A percentile compares a stretch with the other conserved stretches of the same genome.
Conservation (phyloP, 768 basidiomycete genomes). For the Naematelia encephala region DNA sequence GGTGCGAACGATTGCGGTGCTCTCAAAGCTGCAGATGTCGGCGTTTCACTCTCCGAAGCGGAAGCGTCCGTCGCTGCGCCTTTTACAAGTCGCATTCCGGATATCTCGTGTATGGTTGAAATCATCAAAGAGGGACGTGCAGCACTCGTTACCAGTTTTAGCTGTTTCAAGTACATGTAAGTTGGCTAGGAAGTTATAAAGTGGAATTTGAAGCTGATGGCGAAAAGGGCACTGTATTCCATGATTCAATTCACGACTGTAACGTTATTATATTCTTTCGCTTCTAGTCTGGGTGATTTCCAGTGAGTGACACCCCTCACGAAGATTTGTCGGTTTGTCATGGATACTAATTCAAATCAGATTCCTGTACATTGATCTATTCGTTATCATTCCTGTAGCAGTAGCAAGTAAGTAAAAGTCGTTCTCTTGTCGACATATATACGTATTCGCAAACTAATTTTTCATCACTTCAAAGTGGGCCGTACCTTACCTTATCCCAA, state of each 20-base stretch:
- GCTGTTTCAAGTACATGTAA: conserved; percentile 99
- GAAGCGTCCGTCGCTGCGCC: conserved; percentile 98
- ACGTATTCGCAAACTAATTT: no score
- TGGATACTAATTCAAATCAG: conserved; percentile 51
- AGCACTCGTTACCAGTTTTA: conserved; percentile 95
- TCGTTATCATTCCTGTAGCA: conserved; percentile 95
- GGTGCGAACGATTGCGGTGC: conserved; percentile 99
- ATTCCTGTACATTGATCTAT: conserved; percentile 95
- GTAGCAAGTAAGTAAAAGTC: conserved; percentile 88
- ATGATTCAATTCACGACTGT: conserved; percentile 99
- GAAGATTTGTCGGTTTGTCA: no score
- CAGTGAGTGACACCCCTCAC: conserved; percentile 58
- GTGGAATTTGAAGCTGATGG: neutral
- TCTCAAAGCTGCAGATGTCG: conserved; percentile 96
- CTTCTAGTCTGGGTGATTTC: conserved; percentile 92
- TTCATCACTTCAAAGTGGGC: no score
- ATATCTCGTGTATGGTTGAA: conserved; percentile 92
- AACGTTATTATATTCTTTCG: conserved; percentile 91
- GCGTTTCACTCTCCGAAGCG: conserved; percentile 91
- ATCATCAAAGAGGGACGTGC: conserved; percentile 95
- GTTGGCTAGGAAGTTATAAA: no score
- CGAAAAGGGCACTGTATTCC: conserved; percentile 89
- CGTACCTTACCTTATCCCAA: conserved; percentile 83
- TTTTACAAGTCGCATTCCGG: conserved; percentile 88
- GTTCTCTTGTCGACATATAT: no score